A percentile compares a stretch with the other conserved stretches of the same genome.
These are phyloP conservation scores for Xylaria scruposa DNA, from an alignment of 495 filamentous ascomycete genomes.

Conservation along the genomic window DNA sequence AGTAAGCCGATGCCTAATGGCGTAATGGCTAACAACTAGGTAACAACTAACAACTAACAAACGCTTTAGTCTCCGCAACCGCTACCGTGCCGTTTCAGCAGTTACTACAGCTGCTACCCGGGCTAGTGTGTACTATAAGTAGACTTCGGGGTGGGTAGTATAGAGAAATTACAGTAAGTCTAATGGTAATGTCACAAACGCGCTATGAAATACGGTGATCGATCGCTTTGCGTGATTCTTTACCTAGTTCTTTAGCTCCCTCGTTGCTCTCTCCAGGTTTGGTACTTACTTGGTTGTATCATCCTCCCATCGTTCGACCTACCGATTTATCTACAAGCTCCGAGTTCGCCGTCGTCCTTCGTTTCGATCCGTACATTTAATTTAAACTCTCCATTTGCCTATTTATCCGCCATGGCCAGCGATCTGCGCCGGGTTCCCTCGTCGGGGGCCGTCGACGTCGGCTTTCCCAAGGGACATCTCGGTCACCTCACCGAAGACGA, in stretches of 20 bases:
- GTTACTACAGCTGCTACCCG: neutral
- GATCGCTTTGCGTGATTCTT: neutral
- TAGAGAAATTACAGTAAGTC: neutral
- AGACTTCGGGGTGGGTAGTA: neutral
- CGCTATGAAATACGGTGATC: neutral
- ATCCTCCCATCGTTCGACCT: neutral
- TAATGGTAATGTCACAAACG: conserved; percentile 2
- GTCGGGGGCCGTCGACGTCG: conserved; percentile 49
- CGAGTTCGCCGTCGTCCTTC: neutral
- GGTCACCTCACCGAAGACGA: conserved; percentile 75
- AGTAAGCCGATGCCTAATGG: conserved; percentile 4
- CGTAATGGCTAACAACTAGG: neutral
- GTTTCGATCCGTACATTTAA: neutral
- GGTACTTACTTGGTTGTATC: neutral
- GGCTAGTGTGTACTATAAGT: neutral
- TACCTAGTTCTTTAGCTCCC: neutral
- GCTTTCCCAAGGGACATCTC: conserved; percentile 71
- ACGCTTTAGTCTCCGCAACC: neutral
- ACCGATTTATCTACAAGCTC: neutral
- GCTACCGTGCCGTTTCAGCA: neutral
- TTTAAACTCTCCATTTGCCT: neutral
- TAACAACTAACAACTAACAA: neutral
- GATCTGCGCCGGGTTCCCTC: conserved; percentile 40
- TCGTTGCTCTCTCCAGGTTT: neutral
- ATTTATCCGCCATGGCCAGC: conserved; percentile 18